These are phyloP conservation scores for Rhododendron ovatum DNA, from an alignment of 148 eudicot species.

Conservation along the genomic window DNA sequence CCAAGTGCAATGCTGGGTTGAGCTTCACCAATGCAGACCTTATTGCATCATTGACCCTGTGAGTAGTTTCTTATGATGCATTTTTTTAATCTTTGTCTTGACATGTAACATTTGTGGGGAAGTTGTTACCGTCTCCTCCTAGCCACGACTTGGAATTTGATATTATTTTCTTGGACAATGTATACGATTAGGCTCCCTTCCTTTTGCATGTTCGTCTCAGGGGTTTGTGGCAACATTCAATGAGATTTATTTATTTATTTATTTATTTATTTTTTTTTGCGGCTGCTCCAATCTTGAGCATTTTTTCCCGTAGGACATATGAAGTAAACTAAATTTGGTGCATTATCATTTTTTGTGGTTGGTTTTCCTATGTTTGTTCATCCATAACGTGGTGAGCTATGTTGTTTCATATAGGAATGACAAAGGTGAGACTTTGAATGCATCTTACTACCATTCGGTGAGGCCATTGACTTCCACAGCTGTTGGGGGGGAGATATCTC, in stretches of 20 bases:
- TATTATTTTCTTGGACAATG: no score
- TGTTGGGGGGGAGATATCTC: slow-evolving; percentile 62
- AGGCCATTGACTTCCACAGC: slow-evolving; percentile 54
- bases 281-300: not conserved
- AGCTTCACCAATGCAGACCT: slow-evolving; percentile 58
- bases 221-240: not conserved
- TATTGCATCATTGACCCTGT: slow-evolving; percentile 58
- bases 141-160: not conserved
- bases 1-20: slow-evolving; percentile 69
- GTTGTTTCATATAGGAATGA: slow-evolving; percentile 51
- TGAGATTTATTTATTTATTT: no score
- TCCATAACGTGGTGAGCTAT: not conserved
- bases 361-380: not conserved
- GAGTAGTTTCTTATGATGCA: slow-evolving; percentile 26
- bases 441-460: slow-evolving; percentile 58
- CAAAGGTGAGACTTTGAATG: slow-evolving; percentile 63
- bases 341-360: not conserved
- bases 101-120: not conserved
- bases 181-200: not conserved
- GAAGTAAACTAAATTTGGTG: not conserved
- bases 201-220: not conserved
- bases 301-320: not conserved
- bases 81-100: not conserved
- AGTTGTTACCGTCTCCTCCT: not conserved
- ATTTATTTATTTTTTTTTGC: not conserved